Evolutionary conservation across 306 rosid genomes (phyloP), one percentile per base, ranked within the genome.

Genomic region (Delonix regia): DNA sequence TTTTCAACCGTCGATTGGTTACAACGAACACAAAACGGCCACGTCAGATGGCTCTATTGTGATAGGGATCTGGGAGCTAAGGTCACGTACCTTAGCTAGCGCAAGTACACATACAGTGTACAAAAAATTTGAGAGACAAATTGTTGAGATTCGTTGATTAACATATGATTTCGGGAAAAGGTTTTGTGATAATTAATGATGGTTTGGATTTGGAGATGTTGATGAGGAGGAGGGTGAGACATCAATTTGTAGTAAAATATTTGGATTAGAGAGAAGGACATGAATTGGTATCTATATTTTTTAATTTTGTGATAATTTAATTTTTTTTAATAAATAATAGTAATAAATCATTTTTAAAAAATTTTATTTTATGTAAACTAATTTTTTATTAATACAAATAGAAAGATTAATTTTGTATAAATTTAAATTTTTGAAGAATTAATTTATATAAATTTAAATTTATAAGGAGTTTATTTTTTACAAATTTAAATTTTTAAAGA

Each of bases 101-200:
- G 14, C 9, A 66, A 66, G 71, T 66, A 66, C 71, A 38, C 19
- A 65, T 38, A 65, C 49, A 24, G 14, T 22, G 72, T 9, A 34
- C 69, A 63, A 34, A 62, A 7, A 2, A 21, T 16, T 7, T 7
- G 3, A 1, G 14, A 38, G 45, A 63, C 2, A 34, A 63, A 1
- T 14, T 19, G 76, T 52, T 44, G 56, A n/a, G 56, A 18, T 55
- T 42, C 65, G 12, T 39, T 42, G 68, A 66, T 48, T 51, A 74
- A 15, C 74, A 16, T 44, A 38, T 47, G 76, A 66, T 72, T 82
- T 76, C 42, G 69, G 69, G 45, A 6, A n/a, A 75, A 81, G 85
- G 78, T 52, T 68, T 77, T 70, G 64, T 55, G 76, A 66, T 69
- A 82, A 60, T 81, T 80, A 87, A 87, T 86, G 74, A 83, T 85